Evolutionary conservation across 306 rosid genomes (phyloP).

Genomic region (Ochetophila trinervis): DNA sequence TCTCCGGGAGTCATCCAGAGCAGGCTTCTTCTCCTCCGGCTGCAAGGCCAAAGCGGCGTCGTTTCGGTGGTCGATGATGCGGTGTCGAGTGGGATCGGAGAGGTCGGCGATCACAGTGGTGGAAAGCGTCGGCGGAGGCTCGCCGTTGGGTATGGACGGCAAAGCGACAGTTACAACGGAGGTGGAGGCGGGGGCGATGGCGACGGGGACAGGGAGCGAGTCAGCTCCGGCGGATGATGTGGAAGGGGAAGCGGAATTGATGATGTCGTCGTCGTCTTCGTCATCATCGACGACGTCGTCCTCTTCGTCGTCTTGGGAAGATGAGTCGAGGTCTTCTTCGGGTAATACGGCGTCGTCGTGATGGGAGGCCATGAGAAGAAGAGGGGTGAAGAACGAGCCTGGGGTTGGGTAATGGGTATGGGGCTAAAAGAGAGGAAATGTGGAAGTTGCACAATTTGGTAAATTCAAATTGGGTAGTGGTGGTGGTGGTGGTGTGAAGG

Average conservation of each 20-base stretch:
- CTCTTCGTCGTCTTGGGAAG: slow-evolving; percentile 33
- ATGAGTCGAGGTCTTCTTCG: slow-evolving; percentile 55
- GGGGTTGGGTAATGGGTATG: too few species aligned
- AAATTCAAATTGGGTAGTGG: not conserved
- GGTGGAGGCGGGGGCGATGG: slow-evolving; percentile 20
- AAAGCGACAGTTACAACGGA: slow-evolving; percentile 9
- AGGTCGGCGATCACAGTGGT: slow-evolving; percentile 4
- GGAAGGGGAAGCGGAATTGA: slow-evolving; percentile 33
- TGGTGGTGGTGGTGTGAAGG: not conserved
- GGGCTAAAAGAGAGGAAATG: not conserved
- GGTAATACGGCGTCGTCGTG: slow-evolving; percentile 70
- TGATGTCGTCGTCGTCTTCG: slow-evolving; percentile 25
- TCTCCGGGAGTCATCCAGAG: slow-evolving; percentile 38
- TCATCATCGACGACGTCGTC: slow-evolving; percentile 28
- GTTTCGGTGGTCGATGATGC: slow-evolving; percentile 22
- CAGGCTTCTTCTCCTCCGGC: slow-evolving; percentile 41
- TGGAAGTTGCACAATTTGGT: not conserved
- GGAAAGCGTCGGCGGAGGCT: not conserved
- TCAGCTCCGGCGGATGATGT: slow-evolving; percentile 23
- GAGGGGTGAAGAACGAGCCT: too few species aligned
- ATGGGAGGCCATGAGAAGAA: slow-evolving; percentile 46
- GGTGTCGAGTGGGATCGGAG: slow-evolving; percentile 6
- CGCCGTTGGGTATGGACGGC: slow-evolving; percentile 6
- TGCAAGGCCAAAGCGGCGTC: slow-evolving; percentile 16
- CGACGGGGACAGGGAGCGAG: not conserved